Conservation (phyloP, 2,329 filamentous ascomycete genomes). For the Aureobasidium sp. region DNA sequence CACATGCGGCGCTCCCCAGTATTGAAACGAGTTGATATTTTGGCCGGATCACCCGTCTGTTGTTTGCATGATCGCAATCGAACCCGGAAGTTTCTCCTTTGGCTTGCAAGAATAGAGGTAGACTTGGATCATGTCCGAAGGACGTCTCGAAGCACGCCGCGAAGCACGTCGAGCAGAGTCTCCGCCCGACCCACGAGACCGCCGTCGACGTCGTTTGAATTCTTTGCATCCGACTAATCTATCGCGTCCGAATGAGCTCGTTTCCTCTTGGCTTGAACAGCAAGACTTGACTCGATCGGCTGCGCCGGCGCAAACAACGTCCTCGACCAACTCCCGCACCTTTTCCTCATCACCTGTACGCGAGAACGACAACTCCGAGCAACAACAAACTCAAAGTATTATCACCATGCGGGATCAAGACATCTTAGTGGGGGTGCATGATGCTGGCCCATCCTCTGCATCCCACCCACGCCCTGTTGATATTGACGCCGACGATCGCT, state of each 20-base stretch:
- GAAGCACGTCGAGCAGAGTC: slow-evolving; percentile 7
- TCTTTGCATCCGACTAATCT: not conserved
- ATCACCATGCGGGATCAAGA: not conserved
- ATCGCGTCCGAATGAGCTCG: not conserved
- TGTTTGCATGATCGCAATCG: not conserved
- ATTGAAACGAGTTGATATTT: not conserved
- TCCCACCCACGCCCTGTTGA: not conserved
- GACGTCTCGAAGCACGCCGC: not conserved
- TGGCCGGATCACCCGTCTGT: not conserved
- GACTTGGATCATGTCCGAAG: not conserved
- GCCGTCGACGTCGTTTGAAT: not conserved
- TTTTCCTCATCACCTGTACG: not conserved
- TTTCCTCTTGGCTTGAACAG: slow-evolving; percentile 3
- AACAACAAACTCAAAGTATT: not conserved
- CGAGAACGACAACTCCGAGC: not conserved
- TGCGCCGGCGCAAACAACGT: not conserved
- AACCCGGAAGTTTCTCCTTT: not conserved
- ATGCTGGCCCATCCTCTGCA: not conserved
- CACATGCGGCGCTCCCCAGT: not conserved
- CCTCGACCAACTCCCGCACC: not conserved
- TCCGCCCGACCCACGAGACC: not conserved
- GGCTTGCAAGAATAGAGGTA: not conserved
- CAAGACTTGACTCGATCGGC: not conserved
- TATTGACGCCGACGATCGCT: not conserved
- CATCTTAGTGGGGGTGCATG: not conserved